These are phyloP conservation scores for Gossypioides kirkii DNA, from an alignment of 345 rosid species.

Conservation along the genomic window DNA sequence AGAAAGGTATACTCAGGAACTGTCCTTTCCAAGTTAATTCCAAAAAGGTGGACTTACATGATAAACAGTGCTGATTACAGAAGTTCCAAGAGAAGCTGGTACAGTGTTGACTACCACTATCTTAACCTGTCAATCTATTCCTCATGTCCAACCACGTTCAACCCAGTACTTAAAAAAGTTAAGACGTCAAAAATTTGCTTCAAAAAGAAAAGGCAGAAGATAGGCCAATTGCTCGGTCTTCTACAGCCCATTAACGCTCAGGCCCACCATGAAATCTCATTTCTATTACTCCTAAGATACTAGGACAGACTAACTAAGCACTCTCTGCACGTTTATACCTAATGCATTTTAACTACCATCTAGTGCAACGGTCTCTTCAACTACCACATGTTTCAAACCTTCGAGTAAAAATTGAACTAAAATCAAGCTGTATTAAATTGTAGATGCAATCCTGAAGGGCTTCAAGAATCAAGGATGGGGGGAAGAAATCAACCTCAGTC, in stretches of 20 bases:
- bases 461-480: background rate
- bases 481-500: background rate
- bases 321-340: background rate
- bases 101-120: background rate
- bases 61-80: background rate
- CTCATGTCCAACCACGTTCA: too few relatives aligned
- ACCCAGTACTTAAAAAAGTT: too few relatives aligned
- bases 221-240: background rate
- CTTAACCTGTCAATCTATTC: background rate
- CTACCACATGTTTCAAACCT: slow-evolving; percentile 3
- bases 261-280: background rate
- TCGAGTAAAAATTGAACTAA: background rate
- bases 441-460: background rate
- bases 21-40: background rate
- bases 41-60: background rate
- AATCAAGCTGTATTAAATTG: background rate
- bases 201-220: background rate
- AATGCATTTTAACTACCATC: background rate
- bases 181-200: background rate
- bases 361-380: background rate
- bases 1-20: background rate
- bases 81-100: background rate
- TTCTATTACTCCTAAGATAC: background rate
- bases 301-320: background rate
- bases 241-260: background rate